Conservation (phyloP, 2,329 filamentous ascomycete species). For the Tolypocladium sp. region DNA sequence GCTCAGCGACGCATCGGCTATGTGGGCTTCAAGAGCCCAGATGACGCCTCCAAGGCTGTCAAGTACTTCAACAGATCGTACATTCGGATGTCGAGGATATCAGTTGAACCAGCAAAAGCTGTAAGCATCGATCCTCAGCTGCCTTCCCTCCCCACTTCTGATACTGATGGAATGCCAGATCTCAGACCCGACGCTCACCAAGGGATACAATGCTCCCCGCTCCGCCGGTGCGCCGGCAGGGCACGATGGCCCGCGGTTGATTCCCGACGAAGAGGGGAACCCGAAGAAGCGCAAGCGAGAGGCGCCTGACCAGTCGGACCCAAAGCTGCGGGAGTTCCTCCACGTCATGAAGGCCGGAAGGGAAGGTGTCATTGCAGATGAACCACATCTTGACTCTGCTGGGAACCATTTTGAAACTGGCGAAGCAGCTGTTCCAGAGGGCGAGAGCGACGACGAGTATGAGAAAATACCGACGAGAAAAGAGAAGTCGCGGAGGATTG, state of each 20-base stretch:
- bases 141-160: slow-evolving; percentile 5
- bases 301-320: slow-evolving; percentile 52
- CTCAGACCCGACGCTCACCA: slow-evolving; percentile 31
- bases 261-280: slow-evolving; percentile 23
- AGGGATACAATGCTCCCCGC: slow-evolving; percentile 15
- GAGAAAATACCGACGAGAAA: slow-evolving; percentile 52
- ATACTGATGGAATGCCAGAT: slow-evolving; percentile 32
- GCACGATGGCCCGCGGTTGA: slow-evolving; percentile 1
- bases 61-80: slow-evolving; percentile 95
- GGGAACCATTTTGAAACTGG: slow-evolving; percentile 11
- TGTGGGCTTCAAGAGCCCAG: slow-evolving; percentile 79
- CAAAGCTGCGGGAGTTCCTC: slow-evolving; percentile 79
- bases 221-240: slow-evolving; percentile 11
- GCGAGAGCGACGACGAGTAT: slow-evolving; percentile 67
- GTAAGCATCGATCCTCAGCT: slow-evolving; percentile 34
- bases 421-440: slow-evolving; percentile 34
- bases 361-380: slow-evolving; percentile 23
- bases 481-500: slow-evolving; percentile 31
- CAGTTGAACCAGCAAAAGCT: slow-evolving; percentile 78
- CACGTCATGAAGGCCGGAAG: slow-evolving; percentile 62
- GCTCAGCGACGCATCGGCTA: slow-evolving; percentile 87
- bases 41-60: slow-evolving; percentile 74
- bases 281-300: slow-evolving; percentile 62
- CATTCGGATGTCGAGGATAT: slow-evolving; percentile 91
- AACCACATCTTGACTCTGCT: slow-evolving; percentile 12